A percentile compares a stretch with the other conserved stretches of the same genome.
Evolutionary conservation across 495 filamentous ascomycete species (phyloP).

Genomic region (Cladorrhinum samala): DNA sequence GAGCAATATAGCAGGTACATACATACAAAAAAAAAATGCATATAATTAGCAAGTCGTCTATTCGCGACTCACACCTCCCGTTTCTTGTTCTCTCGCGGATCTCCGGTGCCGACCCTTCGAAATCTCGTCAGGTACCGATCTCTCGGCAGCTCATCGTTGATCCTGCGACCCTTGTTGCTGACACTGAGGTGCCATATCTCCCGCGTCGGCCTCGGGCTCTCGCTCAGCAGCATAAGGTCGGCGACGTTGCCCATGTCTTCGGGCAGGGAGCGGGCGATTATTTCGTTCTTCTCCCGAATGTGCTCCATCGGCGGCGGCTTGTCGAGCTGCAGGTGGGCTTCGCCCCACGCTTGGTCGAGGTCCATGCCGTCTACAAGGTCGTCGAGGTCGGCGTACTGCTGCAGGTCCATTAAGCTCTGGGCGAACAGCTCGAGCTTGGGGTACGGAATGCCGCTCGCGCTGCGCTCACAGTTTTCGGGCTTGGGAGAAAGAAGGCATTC

Average conservation of each 20-base stretch:
- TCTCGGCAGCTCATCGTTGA: background rate
- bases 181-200: background rate
- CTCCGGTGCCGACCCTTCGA: background rate
- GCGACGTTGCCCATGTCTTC: background rate
- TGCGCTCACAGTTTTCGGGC: slow-evolving; percentile 3
- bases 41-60: too few species aligned
- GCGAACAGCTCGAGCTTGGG: slow-evolving; percentile 1
- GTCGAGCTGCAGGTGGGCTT: slow-evolving; percentile 1
- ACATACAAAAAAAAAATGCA: too few species aligned
- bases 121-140: background rate
- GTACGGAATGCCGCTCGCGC: slow-evolving; percentile 4
- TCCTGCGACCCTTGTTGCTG: background rate
- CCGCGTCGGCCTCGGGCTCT: background rate
- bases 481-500: background rate
- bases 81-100: background rate
- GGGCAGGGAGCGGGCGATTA: background rate
- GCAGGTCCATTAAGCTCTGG: slow-evolving; percentile 7
- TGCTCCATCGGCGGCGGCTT: slow-evolving; percentile 19
- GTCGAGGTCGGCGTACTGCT: slow-evolving; percentile 1
- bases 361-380: slow-evolving; percentile 12
- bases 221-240: background rate
- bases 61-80: background rate
- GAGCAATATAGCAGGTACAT: too few species aligned
- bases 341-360: slow-evolving; percentile 5
- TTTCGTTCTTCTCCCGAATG: background rate